Evolutionary conservation across 495 filamentous ascomycete genomes (phyloP).

Genomic region (Cudoniella acicularis): DNA sequence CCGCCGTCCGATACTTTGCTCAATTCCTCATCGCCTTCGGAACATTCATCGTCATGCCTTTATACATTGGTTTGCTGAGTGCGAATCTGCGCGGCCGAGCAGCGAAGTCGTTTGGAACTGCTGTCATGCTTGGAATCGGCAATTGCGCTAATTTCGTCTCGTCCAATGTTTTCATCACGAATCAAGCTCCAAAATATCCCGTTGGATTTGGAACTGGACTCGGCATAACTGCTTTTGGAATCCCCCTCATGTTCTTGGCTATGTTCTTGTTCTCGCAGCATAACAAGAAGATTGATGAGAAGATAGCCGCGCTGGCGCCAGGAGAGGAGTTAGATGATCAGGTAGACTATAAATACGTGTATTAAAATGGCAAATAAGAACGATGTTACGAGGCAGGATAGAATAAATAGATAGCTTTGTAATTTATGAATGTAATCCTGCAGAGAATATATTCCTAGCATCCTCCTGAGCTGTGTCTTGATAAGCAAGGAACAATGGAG

Average conservation of each 20-base stretch:
- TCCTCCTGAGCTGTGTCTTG: too few species aligned
- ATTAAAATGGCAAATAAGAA: not conserved
- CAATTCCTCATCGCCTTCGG: constrained; percentile 35
- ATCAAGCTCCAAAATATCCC: constrained; percentile 45
- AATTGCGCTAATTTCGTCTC: constrained; percentile 55
- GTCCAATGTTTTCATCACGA: constrained; percentile 41
- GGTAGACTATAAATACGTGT: constrained; percentile 14
- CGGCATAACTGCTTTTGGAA: constrained; percentile 15
- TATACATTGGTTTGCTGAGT: constrained; percentile 21
- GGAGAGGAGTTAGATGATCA: constrained; percentile 18
- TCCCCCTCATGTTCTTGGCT: constrained; percentile 1
- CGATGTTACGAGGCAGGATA: too few species aligned
- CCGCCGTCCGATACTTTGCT: constrained; percentile 31
- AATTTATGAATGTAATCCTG: too few species aligned
- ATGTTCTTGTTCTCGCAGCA: constrained; percentile 3
- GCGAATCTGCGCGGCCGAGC: constrained; percentile 58
- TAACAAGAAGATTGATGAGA: constrained; percentile 9
- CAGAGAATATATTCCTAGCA: too few species aligned
- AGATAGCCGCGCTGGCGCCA: not conserved
- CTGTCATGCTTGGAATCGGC: constrained; percentile 51
- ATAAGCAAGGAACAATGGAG: too few species aligned
- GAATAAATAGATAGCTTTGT: too few species aligned
- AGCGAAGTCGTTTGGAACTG: constrained; percentile 55
- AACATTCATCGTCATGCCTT: constrained; percentile 2
- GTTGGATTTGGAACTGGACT: constrained; percentile 38